phyloP scores from a whole-genome alignment of 2,329 filamentous ascomycete species.

The Calonectria montana region DNA sequence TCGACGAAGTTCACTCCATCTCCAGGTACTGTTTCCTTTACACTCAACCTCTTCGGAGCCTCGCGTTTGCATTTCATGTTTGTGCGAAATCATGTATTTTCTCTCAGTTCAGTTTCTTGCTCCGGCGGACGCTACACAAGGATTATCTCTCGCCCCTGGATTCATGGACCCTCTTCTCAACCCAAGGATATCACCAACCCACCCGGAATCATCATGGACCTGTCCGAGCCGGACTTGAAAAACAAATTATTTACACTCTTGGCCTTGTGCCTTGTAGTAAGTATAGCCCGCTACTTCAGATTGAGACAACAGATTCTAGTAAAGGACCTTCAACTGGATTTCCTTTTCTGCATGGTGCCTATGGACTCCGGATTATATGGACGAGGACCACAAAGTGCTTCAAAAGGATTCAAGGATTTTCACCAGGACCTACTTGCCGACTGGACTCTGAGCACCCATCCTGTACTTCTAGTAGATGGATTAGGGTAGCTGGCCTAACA shows the following conservation, averaged over 20 bases:
- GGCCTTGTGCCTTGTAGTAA: constrained; percentile 46
- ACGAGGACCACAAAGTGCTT: constrained; percentile 34
- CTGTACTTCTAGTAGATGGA: constrained; percentile 17
- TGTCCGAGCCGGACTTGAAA: constrained; percentile 48
- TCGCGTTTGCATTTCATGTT: constrained; percentile 50
- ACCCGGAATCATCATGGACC: constrained; percentile 36
- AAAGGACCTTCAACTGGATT: constrained; percentile 39
- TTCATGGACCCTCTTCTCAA: constrained; percentile 17
- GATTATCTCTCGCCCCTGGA: constrained; percentile 29
- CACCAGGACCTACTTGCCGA: constrained; percentile 18
- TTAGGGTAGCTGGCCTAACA: constrained; percentile 33
- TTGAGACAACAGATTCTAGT: constrained; percentile 35
- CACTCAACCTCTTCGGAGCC: constrained; percentile 55
- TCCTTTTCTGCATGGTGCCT: constrained; percentile 25
- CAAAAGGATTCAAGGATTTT: constrained; percentile 2
- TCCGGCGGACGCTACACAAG: constrained; percentile 31
- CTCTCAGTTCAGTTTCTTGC: constrained; percentile 41
- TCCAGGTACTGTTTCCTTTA: constrained; percentile 70
- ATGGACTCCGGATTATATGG: constrained; percentile 35
- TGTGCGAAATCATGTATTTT: constrained; percentile 44
- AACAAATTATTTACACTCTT: constrained; percentile 38
- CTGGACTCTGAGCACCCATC: constrained; percentile 20
- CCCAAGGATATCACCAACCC: constrained; percentile 23
- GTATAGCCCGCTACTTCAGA: constrained; percentile 50
- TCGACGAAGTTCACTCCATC: constrained; percentile 70